Conservation (phyloP, 352 stramenopile species). For the Pythium volutum region DNA sequence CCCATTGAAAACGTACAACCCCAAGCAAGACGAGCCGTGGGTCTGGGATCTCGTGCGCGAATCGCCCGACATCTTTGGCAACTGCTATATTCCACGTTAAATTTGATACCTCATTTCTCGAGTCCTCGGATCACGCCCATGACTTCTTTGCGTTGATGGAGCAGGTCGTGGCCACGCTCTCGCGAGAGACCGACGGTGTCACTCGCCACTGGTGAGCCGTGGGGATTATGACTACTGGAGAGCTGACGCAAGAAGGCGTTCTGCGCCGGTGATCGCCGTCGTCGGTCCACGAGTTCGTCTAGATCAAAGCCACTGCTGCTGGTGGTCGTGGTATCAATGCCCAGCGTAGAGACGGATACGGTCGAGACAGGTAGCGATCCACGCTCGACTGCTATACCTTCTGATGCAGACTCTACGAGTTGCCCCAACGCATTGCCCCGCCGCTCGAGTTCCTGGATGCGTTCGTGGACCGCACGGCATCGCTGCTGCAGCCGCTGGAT, state of each 20-base stretch:
- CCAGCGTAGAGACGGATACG: neutral
- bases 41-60: slow-evolving; percentile 75
- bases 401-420: neutral
- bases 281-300: neutral
- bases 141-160: slow-evolving; percentile 36
- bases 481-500: slow-evolving; percentile 38
- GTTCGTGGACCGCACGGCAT: slow-evolving; percentile 33
- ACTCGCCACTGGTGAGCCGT: neutral
- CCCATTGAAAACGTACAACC: slow-evolving; percentile 65
- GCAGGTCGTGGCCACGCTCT: slow-evolving; percentile 22
- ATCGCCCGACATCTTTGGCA: slow-evolving; percentile 64
- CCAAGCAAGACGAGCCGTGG: slow-evolving; percentile 73
- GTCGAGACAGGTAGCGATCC: neutral
- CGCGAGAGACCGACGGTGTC: neutral
- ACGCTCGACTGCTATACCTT: neutral
- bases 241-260: slow-evolving; percentile 60
- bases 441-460: slow-evolving; percentile 38
- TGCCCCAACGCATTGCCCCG: slow-evolving; percentile 12
- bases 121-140: slow-evolving; percentile 25
- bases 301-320: neutral
- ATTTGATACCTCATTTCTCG: slow-evolving; percentile 5
- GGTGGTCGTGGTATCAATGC: slow-evolving; percentile 11
- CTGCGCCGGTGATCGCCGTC: slow-evolving; percentile 50
- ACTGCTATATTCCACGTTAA: slow-evolving; percentile 55
- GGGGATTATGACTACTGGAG: neutral